Evolutionary conservation across 129 eudicot genomes (phyloP).

Genomic region (Solidago caesia): DNA sequence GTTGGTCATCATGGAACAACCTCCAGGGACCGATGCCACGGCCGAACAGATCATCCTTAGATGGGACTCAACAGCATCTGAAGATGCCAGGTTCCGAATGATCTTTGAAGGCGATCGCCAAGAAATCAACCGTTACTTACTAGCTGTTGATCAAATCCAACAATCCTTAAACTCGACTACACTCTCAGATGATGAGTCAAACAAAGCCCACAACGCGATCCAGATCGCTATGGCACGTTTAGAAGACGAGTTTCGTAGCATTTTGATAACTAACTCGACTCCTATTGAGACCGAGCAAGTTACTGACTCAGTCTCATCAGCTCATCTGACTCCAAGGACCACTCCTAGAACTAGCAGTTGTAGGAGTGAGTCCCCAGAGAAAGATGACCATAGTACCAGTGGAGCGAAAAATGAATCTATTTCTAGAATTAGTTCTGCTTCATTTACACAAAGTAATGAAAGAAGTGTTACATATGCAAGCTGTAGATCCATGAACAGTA

Average conservation of each 20-base stretch:
- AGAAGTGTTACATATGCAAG: constrained; percentile 34
- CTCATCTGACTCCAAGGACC: constrained; percentile 23
- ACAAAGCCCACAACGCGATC: constrained; percentile 45
- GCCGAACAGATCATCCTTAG: constrained; percentile 78
- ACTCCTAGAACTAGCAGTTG: constrained; percentile 31
- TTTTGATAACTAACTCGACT: constrained; percentile 44
- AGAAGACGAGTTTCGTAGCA: constrained; percentile 74
- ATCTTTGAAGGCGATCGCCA: constrained; percentile 66
- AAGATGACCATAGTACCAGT: constrained; percentile 6
- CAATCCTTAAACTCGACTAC: constrained; percentile 50
- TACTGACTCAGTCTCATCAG: constrained; percentile 32
- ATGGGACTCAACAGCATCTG: constrained; percentile 78
- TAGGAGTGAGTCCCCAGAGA: constrained; percentile 30
- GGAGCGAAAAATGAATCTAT: constrained; percentile 23
- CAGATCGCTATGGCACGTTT: constrained; percentile 91
- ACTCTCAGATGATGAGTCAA: constrained; percentile 39
- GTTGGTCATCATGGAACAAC: constrained; percentile 28
- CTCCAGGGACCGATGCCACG: constrained; percentile 44
- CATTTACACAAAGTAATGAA: constrained; percentile 31
- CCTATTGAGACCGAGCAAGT: constrained; percentile 58
- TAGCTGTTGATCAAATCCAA: constrained; percentile 73
- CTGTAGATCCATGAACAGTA: constrained; percentile 65
- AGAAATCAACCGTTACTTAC: constrained; percentile 54
- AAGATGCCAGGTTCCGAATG: constrained; percentile 60
- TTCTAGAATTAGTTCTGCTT: constrained; percentile 23